Conservation (phyloP, 352 stramenopile genomes). For the Aphanomyces invadans region DNA sequence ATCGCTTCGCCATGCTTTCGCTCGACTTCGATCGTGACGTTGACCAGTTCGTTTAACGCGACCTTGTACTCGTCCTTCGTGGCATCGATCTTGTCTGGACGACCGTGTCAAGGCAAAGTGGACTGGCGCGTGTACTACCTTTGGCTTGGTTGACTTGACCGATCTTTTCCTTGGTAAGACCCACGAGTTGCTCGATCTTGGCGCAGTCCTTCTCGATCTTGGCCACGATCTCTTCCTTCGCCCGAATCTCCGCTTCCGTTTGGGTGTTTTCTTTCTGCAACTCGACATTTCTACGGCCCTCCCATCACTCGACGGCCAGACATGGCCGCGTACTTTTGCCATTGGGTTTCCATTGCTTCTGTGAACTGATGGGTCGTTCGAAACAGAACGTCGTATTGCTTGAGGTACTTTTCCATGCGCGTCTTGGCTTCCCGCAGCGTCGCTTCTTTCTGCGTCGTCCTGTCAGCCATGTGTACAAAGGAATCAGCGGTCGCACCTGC, state of each 20-base stretch:
- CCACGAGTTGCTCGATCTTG: conserved; percentile 69
- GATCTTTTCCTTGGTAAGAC: conserved; percentile 66
- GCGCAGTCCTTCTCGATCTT: conserved; percentile 31
- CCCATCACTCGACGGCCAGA: neutral
- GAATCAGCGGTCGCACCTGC: conserved; percentile 7
- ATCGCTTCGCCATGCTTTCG: conserved; percentile 65
- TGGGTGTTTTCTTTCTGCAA: conserved; percentile 67
- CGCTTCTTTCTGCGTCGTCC: conserved; percentile 52
- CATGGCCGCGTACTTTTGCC: conserved; percentile 36
- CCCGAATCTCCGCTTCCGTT: conserved; percentile 46
- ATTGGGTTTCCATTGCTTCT: conserved; percentile 71
- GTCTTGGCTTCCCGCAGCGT: conserved; percentile 70
- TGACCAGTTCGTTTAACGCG: conserved; percentile 57
- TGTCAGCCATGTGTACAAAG: neutral
- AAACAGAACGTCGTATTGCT: conserved; percentile 80
- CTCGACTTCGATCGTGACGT: conserved; percentile 49
- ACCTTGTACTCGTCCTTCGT: conserved; percentile 61
- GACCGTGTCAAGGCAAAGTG: too few species aligned
- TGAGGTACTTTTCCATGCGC: conserved; percentile 85
- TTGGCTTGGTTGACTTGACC: conserved; percentile 47
- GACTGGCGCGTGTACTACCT: too few species aligned
- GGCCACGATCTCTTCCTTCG: conserved; percentile 42
- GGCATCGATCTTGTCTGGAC: conserved; percentile 41
- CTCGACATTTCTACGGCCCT: conserved; percentile 46
- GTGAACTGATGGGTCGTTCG: conserved; percentile 66